These are phyloP conservation scores for Dalbergia cultrata DNA, from an alignment of 306 rosid genomes.

Conservation along the genomic window DNA sequence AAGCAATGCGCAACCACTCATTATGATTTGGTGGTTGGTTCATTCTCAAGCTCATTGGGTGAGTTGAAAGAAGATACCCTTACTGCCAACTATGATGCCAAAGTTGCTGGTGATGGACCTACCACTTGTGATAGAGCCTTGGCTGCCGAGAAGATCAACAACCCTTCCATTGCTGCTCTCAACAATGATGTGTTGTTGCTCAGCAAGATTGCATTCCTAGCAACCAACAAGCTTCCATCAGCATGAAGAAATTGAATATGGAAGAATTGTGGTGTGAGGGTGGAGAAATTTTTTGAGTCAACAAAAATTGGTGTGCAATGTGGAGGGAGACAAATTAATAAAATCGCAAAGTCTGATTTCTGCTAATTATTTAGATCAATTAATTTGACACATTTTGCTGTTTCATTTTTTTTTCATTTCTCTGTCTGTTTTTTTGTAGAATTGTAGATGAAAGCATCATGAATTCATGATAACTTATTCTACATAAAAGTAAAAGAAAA, in stretches of 20 bases:
- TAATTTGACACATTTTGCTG: background rate
- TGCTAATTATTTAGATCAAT: background rate
- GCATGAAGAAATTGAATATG: background rate
- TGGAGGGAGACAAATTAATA: background rate
- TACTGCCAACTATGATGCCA: conserved; percentile 49
- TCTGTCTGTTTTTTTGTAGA: background rate
- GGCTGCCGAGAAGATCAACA: background rate
- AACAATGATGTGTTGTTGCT: conserved; percentile 30
- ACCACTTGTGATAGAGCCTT: conserved; percentile 13
- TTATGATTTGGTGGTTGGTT: conserved; percentile 36
- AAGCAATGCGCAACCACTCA: conserved; percentile 16
- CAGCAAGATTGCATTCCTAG: conserved; percentile 37
- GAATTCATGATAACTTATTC: no score
- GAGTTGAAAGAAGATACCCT: background rate
- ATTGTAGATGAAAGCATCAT: no score
- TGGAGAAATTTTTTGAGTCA: background rate
- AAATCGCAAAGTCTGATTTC: background rate
- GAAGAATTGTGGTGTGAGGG: background rate
- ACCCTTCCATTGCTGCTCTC: conserved; percentile 8
- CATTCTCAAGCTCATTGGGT: conserved; percentile 45
- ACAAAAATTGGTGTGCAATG: background rate
- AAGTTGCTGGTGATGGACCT: conserved; percentile 51
- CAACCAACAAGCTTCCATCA: background rate
- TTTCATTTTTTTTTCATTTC: background rate
- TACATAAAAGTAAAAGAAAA: no score